phyloP scores from a whole-genome alignment of 2,329 filamentous ascomycete species.

The Thelonectria blattea region DNA sequence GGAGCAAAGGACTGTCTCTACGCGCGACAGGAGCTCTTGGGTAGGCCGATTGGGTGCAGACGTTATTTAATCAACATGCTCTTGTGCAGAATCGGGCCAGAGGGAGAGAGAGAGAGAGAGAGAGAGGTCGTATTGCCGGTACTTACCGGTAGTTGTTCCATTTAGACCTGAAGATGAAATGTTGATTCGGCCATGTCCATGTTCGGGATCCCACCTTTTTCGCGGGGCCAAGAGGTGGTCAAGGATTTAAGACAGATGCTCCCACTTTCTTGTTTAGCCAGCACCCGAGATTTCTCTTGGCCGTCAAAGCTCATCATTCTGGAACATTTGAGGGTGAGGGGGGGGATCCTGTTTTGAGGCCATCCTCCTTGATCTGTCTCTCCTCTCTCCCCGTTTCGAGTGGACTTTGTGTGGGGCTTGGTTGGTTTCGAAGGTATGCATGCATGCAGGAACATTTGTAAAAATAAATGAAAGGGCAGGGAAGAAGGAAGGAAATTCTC shows the following conservation, averaged over 20 bases:
- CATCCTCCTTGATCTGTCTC: no score
- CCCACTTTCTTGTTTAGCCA: not conserved
- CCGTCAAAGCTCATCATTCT: constrained; percentile 12
- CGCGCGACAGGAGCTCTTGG: not conserved
- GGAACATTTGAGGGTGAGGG: constrained; percentile 7
- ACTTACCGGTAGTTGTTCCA: no score
- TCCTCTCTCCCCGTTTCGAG: not conserved
- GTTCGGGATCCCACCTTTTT: not conserved
- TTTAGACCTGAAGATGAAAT: no score
- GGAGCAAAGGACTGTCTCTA: constrained; percentile 26
- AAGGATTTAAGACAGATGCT: constrained; percentile 4
- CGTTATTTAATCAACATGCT: no score
- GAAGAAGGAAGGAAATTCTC: not conserved
- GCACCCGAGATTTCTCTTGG: not conserved
- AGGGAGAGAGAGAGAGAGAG: no score
- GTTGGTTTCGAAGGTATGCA: not conserved
- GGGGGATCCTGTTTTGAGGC: not conserved
- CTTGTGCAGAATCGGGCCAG: not conserved
- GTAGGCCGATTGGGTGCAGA: not conserved
- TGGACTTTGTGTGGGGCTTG: constrained; percentile 5
- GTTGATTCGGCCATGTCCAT: not conserved
- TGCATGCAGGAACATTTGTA: not conserved
- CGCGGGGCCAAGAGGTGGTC: constrained; percentile 2
- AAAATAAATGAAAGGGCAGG: no score
- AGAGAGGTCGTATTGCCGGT: no score